Base-by-base conservation (phyloP, 1,284 basidiomycete genomes). In the Naganishia sp. region DNA sequence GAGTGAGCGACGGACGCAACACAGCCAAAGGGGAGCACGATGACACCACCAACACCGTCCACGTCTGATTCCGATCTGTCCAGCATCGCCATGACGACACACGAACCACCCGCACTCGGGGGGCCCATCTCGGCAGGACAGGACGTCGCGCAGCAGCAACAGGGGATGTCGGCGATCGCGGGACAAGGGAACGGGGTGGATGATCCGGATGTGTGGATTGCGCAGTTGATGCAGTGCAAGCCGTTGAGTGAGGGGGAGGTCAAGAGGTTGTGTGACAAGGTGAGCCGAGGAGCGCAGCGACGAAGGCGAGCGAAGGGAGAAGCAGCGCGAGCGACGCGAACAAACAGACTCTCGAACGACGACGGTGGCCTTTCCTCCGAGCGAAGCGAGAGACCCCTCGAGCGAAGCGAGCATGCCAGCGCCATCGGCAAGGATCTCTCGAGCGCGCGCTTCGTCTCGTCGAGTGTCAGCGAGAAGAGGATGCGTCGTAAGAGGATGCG, bases 231-330 rank as follows among this genome's bases (percentile, higher is more conserved):
- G 81, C 90, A 96, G 77, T 99, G 96, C 85, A 98, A 99, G 81
- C 96, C 97, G 75, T 87, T 99, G 70, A 85, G 90, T 68, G 96
- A 99, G 82, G 85, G 86, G 33, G 95, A 99, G 81, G 93, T 99
- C 70, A 98, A 98, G 86, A 88, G 89, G 79, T 86, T 99, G 72
- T 99, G 96, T 83, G 95, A 99, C 85, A 99, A 97, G 90, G 94
- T 94, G 75, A 71, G 87, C 82, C 65, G 2, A 44, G 9, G 36
- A 5, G 57, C 21, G 21, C 21, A 15, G 45, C 45, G 21, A 6
- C 6, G 18, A 6, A 46, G 10, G 15, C 25, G 55, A 48, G 55
- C 55, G 55, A 45, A 43, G 55, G 28, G 25, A 44, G 21, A n/a
- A 16, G 54, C 7, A 25, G 49, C 11, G 23, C 11, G 48, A 15